Evolutionary conservation across 306 rosid genomes (phyloP).

Genomic region (Gastrolobium villosum): DNA sequence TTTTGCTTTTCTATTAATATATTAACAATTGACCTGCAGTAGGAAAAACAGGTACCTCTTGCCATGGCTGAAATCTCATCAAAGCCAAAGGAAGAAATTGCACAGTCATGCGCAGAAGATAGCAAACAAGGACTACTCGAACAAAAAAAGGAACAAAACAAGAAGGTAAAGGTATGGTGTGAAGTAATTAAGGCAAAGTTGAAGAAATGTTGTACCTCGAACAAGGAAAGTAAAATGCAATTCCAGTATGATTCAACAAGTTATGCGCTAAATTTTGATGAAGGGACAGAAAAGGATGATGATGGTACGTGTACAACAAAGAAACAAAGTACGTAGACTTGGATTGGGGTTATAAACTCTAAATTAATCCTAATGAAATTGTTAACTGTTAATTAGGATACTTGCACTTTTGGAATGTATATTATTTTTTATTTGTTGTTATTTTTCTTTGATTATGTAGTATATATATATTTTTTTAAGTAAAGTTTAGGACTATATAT

Average conservation of each 20-base stretch:
- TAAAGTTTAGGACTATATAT: not conserved
- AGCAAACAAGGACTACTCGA: not conserved
- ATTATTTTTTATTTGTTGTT: not conserved
- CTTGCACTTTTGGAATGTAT: not conserved
- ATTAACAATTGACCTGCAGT: too few relatives aligned
- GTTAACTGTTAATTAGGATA: not conserved
- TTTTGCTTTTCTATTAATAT: too few relatives aligned
- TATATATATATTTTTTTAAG: not conserved
- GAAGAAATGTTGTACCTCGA: constrained; percentile 41
- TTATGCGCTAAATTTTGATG: constrained; percentile 58
- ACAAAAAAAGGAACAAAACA: not conserved
- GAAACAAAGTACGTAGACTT: not conserved
- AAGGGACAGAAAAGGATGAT: constrained; percentile 28
- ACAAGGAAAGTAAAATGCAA: constrained; percentile 36
- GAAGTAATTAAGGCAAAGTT: constrained; percentile 53
- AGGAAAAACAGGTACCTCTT: too few relatives aligned
- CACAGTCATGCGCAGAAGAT: not conserved
- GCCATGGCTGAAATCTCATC: too few relatives aligned
- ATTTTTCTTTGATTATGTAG: too few relatives aligned
- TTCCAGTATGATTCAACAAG: constrained; percentile 56
- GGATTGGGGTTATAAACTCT: not conserved
- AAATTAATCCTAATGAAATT: not conserved
- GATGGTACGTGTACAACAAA: not conserved
- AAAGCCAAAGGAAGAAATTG: too few relatives aligned
- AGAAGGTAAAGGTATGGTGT: constrained; percentile 45